Base-by-base conservation (phyloP, 345 rosid species). In the Populus pruinosa region DNA sequence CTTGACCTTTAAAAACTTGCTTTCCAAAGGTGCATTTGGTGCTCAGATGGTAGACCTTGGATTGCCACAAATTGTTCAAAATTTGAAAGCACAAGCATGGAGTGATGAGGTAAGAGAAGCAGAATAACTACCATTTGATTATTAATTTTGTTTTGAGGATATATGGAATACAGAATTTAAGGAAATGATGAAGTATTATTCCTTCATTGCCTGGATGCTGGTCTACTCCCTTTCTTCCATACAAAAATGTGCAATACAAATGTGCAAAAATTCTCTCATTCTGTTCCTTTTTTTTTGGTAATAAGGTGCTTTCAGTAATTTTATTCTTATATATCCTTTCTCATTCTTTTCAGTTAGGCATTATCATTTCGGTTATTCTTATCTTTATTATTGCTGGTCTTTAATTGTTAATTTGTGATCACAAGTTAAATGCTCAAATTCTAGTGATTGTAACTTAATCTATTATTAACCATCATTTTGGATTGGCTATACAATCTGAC, bases 21-120 rank as follows among this genome's bases (percentile, higher is more conserved):
- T 93, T 66, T 88, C 92, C 29, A 92, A 87, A 87, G 98, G 89
- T 74, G 85, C 91, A 71, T 91, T 93, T 86, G 98, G 96, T 83
- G 94, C 96, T 76, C 97, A 87, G 85, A 95, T 95, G 99, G 97
- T 95, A 74, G 98, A 93, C 81, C 92, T 93, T 81, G 97, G 98
- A 67, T 88, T 95, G 80, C 97, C 91, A 69, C 99, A 95, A 83
- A 81, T 91, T 78, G 93, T 95, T 78, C 93, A 92, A 83, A 92
- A 88, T 87, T 87, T 95, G 76, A 93, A 93, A 86, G 77, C 97
- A 11, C 98, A 95, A 83, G 97, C 99, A 72, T 95, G 99, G 99
- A 93, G 94, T 84, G 99, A 95, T 70, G 99, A 95, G 96, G 99
- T 92, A 80, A 90, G 83, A 81, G 68, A 59, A 55, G 59, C 78